phyloP scores from a whole-genome alignment of 1,284 basidiomycete genomes.

The Cutaneotrichosporon mucoides region DNA sequence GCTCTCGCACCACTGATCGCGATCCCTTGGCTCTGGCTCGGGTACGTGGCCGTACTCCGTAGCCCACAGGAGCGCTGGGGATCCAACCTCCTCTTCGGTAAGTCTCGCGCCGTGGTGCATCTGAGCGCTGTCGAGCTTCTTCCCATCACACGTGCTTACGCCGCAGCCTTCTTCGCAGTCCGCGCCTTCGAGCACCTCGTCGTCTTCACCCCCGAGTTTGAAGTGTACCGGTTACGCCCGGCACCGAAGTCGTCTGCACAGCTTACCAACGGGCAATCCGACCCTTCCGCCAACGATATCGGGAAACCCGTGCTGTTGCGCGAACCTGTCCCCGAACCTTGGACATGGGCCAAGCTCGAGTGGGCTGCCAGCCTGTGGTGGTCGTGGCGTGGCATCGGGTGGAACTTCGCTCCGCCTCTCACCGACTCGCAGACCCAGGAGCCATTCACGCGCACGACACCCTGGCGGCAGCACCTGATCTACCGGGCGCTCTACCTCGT shows the following conservation, averaged over 20 bases:
- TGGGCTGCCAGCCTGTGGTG: slow-evolving; percentile 36
- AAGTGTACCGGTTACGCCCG: slow-evolving; percentile 26
- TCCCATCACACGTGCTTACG: not conserved
- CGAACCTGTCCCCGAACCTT: slow-evolving; percentile 35
- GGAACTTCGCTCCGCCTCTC: slow-evolving; percentile 35
- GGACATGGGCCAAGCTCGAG: slow-evolving; percentile 35
- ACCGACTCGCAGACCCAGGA: slow-evolving; percentile 18
- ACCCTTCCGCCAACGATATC: too few relatives aligned
- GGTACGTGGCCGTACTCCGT: slow-evolving; percentile 11
- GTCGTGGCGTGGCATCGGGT: slow-evolving; percentile 41
- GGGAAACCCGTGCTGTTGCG: slow-evolving; percentile 8
- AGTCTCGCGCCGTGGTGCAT: not conserved
- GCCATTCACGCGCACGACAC: slow-evolving; percentile 29
- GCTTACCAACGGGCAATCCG: too few relatives aligned
- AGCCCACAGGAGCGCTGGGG: slow-evolving; percentile 33
- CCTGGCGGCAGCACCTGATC: slow-evolving; percentile 21
- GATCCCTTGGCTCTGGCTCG: slow-evolving; percentile 18
- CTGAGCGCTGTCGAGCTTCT: not conserved
- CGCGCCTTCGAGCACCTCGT: slow-evolving; percentile 31
- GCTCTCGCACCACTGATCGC: slow-evolving; percentile 22
- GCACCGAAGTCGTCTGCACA: not conserved
- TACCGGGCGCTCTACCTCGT: slow-evolving; percentile 11
- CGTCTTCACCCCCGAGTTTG: slow-evolving; percentile 36
- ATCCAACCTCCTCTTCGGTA: slow-evolving; percentile 8
- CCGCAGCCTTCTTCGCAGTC: slow-evolving; percentile 14